Evolutionary conservation across 371 early-diverging fungal species (phyloP).

Genomic region (Mucor velutinosus): DNA sequence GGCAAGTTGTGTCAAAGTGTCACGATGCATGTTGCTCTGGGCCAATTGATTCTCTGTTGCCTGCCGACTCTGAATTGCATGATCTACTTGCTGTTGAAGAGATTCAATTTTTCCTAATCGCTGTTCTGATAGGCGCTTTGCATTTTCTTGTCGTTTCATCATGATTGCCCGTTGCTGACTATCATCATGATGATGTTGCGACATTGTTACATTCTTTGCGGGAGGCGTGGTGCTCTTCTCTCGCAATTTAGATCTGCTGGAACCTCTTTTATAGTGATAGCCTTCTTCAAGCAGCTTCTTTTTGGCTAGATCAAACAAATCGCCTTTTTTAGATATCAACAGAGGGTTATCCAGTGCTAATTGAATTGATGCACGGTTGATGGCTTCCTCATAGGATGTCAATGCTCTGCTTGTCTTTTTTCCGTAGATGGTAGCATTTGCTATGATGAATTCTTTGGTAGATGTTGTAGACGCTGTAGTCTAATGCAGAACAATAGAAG

Average conservation of each 20-base stretch:
- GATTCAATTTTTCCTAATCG: conserved; percentile 42
- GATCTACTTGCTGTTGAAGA: conserved; percentile 41
- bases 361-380: conserved; percentile 54
- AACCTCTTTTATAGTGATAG: conserved; percentile 63
- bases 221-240: conserved; percentile 26
- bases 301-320: conserved; percentile 58
- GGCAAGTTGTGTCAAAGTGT: conserved; percentile 21
- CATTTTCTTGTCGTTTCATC: conserved; percentile 47
- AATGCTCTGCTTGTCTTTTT: conserved; percentile 45
- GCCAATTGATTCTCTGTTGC: conserved; percentile 27
- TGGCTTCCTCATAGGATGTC: conserved; percentile 60
- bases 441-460: conserved; percentile 43
- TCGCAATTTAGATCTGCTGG: conserved; percentile 59
- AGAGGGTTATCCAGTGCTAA: conserved; percentile 55
- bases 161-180: conserved; percentile 9
- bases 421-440: conserved; percentile 64
- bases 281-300: conserved; percentile 55
- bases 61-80: conserved; percentile 26
- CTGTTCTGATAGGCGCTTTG: conserved; percentile 42
- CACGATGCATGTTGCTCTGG: conserved; percentile 12
- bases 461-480: neutral
- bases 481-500: neutral
- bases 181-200: conserved; percentile 12
- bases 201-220: neutral
- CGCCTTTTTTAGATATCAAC: conserved; percentile 52